Base-by-base conservation (phyloP, 208 protist genomes). In the Acanthamoeba sp. region DNA sequence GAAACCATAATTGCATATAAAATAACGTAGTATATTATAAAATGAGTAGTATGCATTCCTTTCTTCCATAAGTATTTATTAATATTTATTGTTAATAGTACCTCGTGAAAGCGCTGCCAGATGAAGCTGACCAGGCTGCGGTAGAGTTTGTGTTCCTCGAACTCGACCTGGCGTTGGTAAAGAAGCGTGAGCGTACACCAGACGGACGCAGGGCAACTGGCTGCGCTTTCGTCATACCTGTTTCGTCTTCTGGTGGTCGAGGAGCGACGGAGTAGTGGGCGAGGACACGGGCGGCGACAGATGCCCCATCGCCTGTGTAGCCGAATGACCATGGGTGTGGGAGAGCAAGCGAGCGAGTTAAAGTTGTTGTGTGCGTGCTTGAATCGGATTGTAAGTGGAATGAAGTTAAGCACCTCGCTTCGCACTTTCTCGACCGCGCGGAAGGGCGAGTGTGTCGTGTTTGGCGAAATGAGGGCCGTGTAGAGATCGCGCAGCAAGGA, bases 71-170 rank as follows among this genome's bases (percentile, higher is more conserved):
- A n/a, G n/a, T n/a, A n/a, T n/a, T n/a, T n/a, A n/a, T n/a, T n/a
- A n/a, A n/a, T n/a, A n/a, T n/a, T n/a, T n/a, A n/a, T n/a, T n/a
- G n/a, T n/a, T n/a, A n/a, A n/a, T n/a, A n/a, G n/a, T n/a, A 80
- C 71, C 71, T 80, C 71, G 38, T 80, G 71, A 36, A 80, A 80
- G 32, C 71, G 32, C 71, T 80, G 71, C 71, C 71, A 80, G 38
- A 80, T 80, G 71, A 80, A 80, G 71, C 38, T 24, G 36, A 80
- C 71, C 0, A 80, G 71, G 71, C 38, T 80, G 71, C 71, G 71
- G 38, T 80, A 80, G 36, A 80, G 71, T 18, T 80, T 80, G 32
- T 80, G 71, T 20, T 80, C 71, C 14, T 38, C 71, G 24, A 80
- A 38, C 12, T 50, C 71, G 22, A 80, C 71, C 64, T 69, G 62